Evolutionary conservation across 495 filamentous ascomycete species (phyloP).

Genomic region (Pyrenopolyporus hunteri): DNA sequence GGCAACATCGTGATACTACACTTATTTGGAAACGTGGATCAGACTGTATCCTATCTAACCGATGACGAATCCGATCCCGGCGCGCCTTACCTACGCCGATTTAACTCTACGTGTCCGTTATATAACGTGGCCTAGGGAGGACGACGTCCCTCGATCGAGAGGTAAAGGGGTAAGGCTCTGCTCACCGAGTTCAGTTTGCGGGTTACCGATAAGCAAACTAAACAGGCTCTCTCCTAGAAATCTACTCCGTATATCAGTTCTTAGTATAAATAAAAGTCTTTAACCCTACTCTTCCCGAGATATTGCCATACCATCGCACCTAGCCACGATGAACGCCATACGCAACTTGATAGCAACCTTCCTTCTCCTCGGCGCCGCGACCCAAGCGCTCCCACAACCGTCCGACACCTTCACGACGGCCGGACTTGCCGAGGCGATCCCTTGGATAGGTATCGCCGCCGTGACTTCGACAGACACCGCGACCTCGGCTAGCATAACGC

Average conservation of each 20-base stretch:
- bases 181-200: too few species aligned
- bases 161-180: too few species aligned
- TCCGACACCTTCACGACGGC: background rate
- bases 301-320: background rate
- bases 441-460: background rate
- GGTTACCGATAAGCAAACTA: too few species aligned
- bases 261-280: too few species aligned
- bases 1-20: background rate
- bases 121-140: background rate
- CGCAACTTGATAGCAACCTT: background rate
- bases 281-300: too few species aligned
- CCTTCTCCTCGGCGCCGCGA: background rate
- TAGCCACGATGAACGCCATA: background rate
- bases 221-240: too few species aligned
- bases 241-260: too few species aligned
- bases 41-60: background rate
- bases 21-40: background rate
- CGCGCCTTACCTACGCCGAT: too few species aligned
- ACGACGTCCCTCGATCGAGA: background rate
- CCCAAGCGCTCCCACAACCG: background rate
- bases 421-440: background rate
- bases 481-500: too few species aligned
- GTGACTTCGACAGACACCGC: too few species aligned
- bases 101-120: too few species aligned
- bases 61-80: background rate